phyloP scores from a whole-genome alignment of 2,329 filamentous ascomycete genomes.

The Alternaria burnsii region DNA sequence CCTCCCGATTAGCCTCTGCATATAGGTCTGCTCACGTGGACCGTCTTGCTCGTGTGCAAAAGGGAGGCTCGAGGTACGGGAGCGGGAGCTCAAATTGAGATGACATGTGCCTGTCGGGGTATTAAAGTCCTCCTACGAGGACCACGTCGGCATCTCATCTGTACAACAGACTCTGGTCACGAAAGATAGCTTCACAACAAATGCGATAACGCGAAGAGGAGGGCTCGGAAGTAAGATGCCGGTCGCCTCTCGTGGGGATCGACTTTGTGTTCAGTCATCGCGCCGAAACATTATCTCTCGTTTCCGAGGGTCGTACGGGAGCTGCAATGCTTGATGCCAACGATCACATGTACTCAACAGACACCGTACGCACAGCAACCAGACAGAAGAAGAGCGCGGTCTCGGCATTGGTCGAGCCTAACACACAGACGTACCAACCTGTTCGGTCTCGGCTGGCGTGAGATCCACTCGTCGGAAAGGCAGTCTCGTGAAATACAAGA shows the following conservation, averaged over 20 bases:
- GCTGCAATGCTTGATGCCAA: constrained; percentile 50
- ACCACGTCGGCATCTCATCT: constrained; percentile 78
- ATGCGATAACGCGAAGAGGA: constrained; percentile 52
- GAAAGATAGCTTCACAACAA: constrained; percentile 64
- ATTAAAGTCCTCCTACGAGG: constrained; percentile 76
- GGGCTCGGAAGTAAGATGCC: constrained; percentile 61
- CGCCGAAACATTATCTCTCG: constrained; percentile 20
- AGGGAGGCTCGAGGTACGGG: constrained; percentile 57
- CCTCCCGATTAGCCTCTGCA: constrained; percentile 66
- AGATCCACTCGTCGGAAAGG: constrained; percentile 68
- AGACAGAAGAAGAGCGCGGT: constrained; percentile 51
- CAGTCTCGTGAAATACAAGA: constrained; percentile 9
- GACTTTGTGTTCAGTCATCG: constrained; percentile 61
- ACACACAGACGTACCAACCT: constrained; percentile 57
- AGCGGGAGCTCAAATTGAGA: constrained; percentile 60
- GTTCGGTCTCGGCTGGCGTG: constrained; percentile 40
- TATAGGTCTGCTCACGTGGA: constrained; percentile 27
- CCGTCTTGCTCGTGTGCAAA: constrained; percentile 43
- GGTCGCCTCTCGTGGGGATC: constrained; percentile 57
- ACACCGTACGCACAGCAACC: constrained; percentile 40
- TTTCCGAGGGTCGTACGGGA: constrained; percentile 27
- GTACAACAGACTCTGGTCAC: constrained; percentile 76
- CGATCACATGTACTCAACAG: constrained; percentile 37
- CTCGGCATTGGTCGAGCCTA: constrained; percentile 40
- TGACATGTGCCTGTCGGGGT: constrained; percentile 76